These are phyloP conservation scores for Austroboletus eburneus DNA, from an alignment of 768 basidiomycete genomes.

Conservation along the genomic window DNA sequence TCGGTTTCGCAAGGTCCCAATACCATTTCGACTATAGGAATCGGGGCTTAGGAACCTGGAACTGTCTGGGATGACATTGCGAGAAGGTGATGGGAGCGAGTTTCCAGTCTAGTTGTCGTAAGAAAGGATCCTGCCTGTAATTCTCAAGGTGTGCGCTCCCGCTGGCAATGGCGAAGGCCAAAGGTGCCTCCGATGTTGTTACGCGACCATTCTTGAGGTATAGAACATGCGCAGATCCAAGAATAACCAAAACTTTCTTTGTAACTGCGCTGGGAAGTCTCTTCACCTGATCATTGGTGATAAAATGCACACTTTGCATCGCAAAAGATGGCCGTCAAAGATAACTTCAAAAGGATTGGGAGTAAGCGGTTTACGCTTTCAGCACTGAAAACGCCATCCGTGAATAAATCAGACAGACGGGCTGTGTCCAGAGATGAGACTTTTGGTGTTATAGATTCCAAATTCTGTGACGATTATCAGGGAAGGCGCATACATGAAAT, in stretches of 20 bases:
- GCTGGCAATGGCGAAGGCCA: slow-evolving; percentile 45
- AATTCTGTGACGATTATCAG: slow-evolving; percentile 6
- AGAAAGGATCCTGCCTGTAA: slow-evolving; percentile 46
- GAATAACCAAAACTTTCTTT: slow-evolving; percentile 40
- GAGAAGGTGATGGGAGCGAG: slow-evolving; percentile 15
- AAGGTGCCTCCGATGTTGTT: slow-evolving; percentile 35
- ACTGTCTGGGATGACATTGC: background rate
- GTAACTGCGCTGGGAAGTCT: slow-evolving; percentile 43
- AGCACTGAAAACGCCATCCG: slow-evolving; percentile 38
- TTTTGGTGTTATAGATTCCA: background rate
- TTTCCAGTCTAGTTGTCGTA: slow-evolving; percentile 68
- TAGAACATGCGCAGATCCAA: slow-evolving; percentile 43
- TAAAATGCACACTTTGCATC: slow-evolving; percentile 68
- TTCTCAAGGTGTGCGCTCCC: slow-evolving; percentile 35
- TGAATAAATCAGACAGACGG: slow-evolving; percentile 55
- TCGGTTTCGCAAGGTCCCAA: slow-evolving; percentile 80
- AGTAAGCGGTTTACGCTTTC: slow-evolving; percentile 45
- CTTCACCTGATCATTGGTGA: slow-evolving; percentile 26
- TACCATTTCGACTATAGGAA: slow-evolving; percentile 96
- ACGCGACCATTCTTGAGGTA: slow-evolving; percentile 43
- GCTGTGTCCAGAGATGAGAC: slow-evolving; percentile 28
- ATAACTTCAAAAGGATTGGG: slow-evolving; percentile 63
- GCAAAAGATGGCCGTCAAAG: slow-evolving; percentile 57
- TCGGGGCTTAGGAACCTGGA: slow-evolving; percentile 34
- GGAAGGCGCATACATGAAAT: background rate